Base-by-base conservation (phyloP, 306 rosid species). In the Urtica urens region DNA sequence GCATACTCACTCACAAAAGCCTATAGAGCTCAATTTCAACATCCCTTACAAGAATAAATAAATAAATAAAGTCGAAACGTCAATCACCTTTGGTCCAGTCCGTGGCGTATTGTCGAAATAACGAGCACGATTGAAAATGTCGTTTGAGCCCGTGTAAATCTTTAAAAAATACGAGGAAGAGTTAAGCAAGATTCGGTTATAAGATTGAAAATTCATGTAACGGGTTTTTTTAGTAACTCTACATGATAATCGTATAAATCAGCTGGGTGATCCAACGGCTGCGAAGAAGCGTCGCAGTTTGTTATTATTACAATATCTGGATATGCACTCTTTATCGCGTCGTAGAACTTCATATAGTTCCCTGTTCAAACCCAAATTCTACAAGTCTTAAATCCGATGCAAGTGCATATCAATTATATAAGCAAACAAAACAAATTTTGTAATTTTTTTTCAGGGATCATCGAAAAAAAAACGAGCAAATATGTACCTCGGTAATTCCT, bases 1-100 rank as follows among this genome's bases (percentile, higher is more conserved):
- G 99, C 99, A 69, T 90, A 87, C 46, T 87, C 96, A 27, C 96
- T 83, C 15, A 87, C 88, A 66, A 90, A 90, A 59, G 95, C 99
- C 99, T 90, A 72, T 46, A 19, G 47, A 39, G 22, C 29, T 46
- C 25, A 61, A 65, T 22, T 15, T 37, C 51, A 30, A 68, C 30
- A 57, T 37, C 25, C 49, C 10, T 34, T 44, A 22, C 25, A 57
- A 16, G 17, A 23, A 38, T 19, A 21, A 15, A 28, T 21, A 24
- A 24, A 52, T 45, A 30, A 46, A 15, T 46, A 14, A 23, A 56
- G 42, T 24, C 39, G 26, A 60, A 58, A 52, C 34, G 25, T 47
- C 34, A 54, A 50, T 44, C 59, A 77, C 84, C 80, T 79, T 79
- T 27, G 75, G 80, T 50, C 86, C 87, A 13, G 16, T 50, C 23